These are phyloP conservation scores for Chrysanthemum seticuspe DNA, from an alignment of 129 eudicot species.

Conservation along the genomic window DNA sequence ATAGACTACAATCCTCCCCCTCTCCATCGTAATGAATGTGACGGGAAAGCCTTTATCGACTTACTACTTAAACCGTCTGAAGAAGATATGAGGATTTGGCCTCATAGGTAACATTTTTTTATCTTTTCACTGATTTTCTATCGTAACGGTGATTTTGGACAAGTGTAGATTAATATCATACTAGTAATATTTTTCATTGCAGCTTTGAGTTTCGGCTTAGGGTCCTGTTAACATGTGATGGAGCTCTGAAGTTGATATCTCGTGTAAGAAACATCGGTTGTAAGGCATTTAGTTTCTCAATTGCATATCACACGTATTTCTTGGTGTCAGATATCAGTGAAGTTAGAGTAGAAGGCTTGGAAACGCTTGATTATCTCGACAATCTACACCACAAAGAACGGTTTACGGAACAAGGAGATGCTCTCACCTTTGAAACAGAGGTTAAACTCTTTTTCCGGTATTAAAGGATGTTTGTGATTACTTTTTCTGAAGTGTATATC, in stretches of 20 bases:
- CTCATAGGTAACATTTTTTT: slow-evolving; percentile 51
- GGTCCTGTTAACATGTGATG: slow-evolving; percentile 56
- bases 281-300: slow-evolving; percentile 84
- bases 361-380: slow-evolving; percentile 90
- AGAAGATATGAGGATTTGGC: slow-evolving; percentile 83
- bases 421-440: slow-evolving; percentile 92
- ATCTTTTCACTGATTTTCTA: neutral
- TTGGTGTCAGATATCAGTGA: slow-evolving; percentile 90
- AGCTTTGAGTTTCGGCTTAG: slow-evolving; percentile 84
- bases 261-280: slow-evolving; percentile 74
- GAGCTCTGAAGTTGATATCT: slow-evolving; percentile 62
- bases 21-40: slow-evolving; percentile 38
- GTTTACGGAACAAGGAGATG: slow-evolving; percentile 94
- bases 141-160: neutral
- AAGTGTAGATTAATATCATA: neutral
- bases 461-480: no score
- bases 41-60: slow-evolving; percentile 52
- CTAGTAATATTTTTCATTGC: slow-evolving; percentile 19
- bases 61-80: slow-evolving; percentile 75
- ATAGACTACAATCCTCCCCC: slow-evolving; percentile 78
- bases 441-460: slow-evolving; percentile 22
- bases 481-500: no score
- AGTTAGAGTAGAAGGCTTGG: slow-evolving; percentile 96
- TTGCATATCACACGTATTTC: slow-evolving; percentile 80
- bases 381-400: slow-evolving; percentile 61